phyloP scores from a whole-genome alignment of 164 flowering plant species.

The Magnolia sinica region DNA sequence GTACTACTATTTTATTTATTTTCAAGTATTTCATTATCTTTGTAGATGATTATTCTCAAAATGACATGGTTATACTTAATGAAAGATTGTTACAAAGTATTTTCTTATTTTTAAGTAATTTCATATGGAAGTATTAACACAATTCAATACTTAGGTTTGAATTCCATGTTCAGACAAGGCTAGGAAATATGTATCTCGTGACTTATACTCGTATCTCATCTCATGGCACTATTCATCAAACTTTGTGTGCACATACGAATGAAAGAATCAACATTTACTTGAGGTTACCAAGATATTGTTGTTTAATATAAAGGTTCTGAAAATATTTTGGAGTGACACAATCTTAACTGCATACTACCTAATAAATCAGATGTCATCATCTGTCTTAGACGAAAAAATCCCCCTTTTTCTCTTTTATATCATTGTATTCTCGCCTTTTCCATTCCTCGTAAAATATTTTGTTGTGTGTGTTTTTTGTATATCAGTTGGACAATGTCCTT shows the following conservation, averaged over 20 bases:
- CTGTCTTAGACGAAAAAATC: neutral
- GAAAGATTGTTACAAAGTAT: neutral
- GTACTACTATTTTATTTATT: neutral
- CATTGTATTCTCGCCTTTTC: no score
- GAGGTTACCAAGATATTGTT: neutral
- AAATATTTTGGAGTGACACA: neutral
- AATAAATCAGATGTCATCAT: neutral
- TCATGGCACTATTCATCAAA: neutral
- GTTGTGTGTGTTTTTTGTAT: no score
- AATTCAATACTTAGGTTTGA: neutral
- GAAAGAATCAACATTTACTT: neutral
- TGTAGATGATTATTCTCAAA: neutral
- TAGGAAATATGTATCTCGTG: neutral
- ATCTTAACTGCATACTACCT: neutral
- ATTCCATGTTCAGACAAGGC: neutral
- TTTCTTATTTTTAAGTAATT: neutral
- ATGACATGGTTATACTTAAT: neutral
- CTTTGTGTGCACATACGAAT: neutral
- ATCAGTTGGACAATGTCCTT: neutral
- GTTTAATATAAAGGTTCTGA: neutral
- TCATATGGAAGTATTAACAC: neutral
- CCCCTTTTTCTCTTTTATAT: no score
- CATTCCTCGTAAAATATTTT: neutral
- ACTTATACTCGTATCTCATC: neutral
- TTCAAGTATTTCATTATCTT: neutral